phyloP scores from a whole-genome alignment of 805 yeast genomes.

The Yueomyces sinensis region DNA sequence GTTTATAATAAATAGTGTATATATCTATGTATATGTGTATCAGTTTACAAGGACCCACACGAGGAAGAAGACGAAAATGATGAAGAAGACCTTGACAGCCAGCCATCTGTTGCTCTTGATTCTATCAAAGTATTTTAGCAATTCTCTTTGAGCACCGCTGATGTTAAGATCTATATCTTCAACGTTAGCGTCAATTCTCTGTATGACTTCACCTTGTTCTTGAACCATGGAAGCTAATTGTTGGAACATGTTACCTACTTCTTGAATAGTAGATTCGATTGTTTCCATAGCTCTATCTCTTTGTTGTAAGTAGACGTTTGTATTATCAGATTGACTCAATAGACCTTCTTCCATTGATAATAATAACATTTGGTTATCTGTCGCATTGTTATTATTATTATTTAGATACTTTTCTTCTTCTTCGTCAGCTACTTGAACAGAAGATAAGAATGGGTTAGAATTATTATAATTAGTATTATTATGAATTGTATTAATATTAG shows the following conservation, averaged over 20 bases:
- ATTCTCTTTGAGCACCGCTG: conserved; percentile 86
- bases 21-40: neutral
- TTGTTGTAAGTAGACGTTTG: conserved; percentile 58
- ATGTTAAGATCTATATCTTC: conserved; percentile 87
- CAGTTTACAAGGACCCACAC: conserved; percentile 69
- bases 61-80: conserved; percentile 62
- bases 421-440: conserved; percentile 14
- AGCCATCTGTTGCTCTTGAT: conserved; percentile 89
- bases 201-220: conserved; percentile 94
- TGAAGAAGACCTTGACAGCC: conserved; percentile 78
- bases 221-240: conserved; percentile 96
- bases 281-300: conserved; percentile 88
- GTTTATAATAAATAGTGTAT: no score
- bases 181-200: conserved; percentile 87
- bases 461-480: conserved; percentile 17
- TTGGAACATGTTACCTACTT: conserved; percentile 86
- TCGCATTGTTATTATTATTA: conserved; percentile 45
- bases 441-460: conserved; percentile 29
- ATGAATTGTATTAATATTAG: neutral
- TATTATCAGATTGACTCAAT: conserved; percentile 18
- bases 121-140: conserved; percentile 76
- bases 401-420: conserved; percentile 3
- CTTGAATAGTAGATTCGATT: conserved; percentile 92
- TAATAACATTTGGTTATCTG: conserved; percentile 53
- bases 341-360: conserved; percentile 77